Conservation (phyloP, 305 asterid genomes). For the Rubia balearica region DNA sequence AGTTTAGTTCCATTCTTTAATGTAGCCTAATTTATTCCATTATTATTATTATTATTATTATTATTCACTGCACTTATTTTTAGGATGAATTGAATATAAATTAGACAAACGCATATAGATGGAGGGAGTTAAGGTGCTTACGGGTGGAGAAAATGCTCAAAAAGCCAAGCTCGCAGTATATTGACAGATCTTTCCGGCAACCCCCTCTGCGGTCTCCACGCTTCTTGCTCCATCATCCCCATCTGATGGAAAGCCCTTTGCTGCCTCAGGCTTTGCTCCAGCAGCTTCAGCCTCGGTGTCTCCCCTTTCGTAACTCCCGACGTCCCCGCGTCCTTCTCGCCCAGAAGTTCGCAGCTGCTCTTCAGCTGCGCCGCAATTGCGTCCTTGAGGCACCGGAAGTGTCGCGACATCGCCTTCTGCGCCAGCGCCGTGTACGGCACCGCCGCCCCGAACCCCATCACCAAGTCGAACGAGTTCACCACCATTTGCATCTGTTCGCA, state of each 20-base stretch:
- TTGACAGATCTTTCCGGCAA: constrained; percentile 91
- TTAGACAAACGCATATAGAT: not conserved
- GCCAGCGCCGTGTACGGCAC: constrained; percentile 82
- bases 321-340: constrained; percentile 65
- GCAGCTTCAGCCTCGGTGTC: constrained; percentile 71
- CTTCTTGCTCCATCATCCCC: constrained; percentile 99
- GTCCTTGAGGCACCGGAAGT: constrained; percentile 83
- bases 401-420: constrained; percentile 94
- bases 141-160: constrained; percentile 97
- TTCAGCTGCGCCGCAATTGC: constrained; percentile 65
- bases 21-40: no score
- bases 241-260: constrained; percentile 83
- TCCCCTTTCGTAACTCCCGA: constrained; percentile 88
- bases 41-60: no score
- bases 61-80: no score
- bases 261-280: constrained; percentile 79
- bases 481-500: constrained; percentile 99
- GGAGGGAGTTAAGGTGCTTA: constrained; percentile 26
- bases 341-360: constrained; percentile 64
- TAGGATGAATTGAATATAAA: no score
- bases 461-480: constrained; percentile 87
- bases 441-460: constrained; percentile 94
- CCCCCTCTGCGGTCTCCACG: constrained; percentile 96
- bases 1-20: no score
- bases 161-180: constrained; percentile 92